Percentiles rank a stretch among this genome's conserved stretches.
phyloP scores from a whole-genome alignment of 805 yeast species.

The Monosporozyma solicola region DNA sequence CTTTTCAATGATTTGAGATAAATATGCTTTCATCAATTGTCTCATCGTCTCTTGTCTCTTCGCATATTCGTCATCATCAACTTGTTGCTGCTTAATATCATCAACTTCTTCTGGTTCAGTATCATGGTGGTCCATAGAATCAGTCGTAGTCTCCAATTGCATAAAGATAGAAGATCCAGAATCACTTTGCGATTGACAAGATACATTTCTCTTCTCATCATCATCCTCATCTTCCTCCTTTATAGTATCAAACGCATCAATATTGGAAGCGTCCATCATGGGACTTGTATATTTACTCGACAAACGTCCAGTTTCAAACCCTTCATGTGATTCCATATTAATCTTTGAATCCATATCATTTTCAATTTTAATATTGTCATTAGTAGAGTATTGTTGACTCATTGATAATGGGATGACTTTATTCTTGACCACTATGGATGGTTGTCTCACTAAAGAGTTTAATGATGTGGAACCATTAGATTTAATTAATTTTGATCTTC shows the following conservation, averaged over 20 bases:
- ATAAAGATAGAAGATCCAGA: constrained; percentile 2
- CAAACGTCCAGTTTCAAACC: constrained; percentile 1
- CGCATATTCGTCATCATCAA: background rate
- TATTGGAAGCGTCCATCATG: background rate
- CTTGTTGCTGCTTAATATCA: background rate
- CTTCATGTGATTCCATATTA: background rate
- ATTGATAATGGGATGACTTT: constrained; percentile 28
- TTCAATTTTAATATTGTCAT: constrained; percentile 11
- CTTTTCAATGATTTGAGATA: constrained; percentile 19
- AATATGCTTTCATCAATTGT: constrained; percentile 14
- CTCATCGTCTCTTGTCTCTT: constrained; percentile 2
- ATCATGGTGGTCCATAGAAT: background rate
- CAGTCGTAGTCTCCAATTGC: background rate
- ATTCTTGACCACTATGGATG: constrained; percentile 29
- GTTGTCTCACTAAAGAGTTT: constrained; percentile 25
- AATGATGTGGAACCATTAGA: constrained; percentile 22
- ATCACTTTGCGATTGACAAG: background rate
- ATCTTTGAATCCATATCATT: constrained; percentile 8
- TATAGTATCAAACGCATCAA: constrained; percentile 4
- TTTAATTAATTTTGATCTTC: constrained; percentile 13
- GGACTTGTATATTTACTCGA: constrained; percentile 2
- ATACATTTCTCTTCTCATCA: constrained; percentile 3
- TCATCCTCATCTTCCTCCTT: constrained; percentile 12
- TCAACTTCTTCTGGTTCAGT: background rate
- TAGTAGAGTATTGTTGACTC: constrained; percentile 20